phyloP scores from a whole-genome alignment of 495 filamentous ascomycete genomes.

The Filosporella fistucella region DNA sequence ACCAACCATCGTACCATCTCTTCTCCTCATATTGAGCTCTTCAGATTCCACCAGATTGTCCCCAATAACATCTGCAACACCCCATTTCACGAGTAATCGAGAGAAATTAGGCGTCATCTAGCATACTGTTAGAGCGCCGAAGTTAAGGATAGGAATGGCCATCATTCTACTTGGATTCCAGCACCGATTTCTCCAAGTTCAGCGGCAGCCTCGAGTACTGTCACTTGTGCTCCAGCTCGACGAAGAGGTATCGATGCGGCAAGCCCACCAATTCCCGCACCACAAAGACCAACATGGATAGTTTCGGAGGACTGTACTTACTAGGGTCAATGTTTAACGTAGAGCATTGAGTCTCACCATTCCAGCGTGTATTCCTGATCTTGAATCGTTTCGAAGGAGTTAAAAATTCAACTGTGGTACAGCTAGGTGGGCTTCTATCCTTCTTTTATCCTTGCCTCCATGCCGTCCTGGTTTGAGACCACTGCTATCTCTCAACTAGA shows the following conservation, averaged over 20 bases:
- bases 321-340: no score
- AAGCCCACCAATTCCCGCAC: conserved; percentile 62
- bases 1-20: conserved; percentile 34
- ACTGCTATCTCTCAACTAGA: no score
- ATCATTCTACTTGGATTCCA: conserved; percentile 6
- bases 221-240: conserved; percentile 55
- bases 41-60: conserved; percentile 30
- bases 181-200: conserved; percentile 43
- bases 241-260: conserved; percentile 56
- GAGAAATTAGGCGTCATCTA: conserved; percentile 52
- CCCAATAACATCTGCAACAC: conserved; percentile 26
- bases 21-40: conserved; percentile 35
- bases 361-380: no score
- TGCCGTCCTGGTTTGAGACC: no score
- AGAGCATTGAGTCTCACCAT: no score
- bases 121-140: conserved; percentile 47
- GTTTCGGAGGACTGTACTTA: no score
- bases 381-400: no score
- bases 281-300: conserved; percentile 48
- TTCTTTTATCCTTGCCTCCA: no score
- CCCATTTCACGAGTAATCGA: conserved; percentile 41
- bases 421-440: no score
- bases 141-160: not conserved
- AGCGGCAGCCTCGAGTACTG: conserved; percentile 54
- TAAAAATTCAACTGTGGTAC: no score